Evolutionary conservation across 768 basidiomycete genomes (phyloP), one percentile per base, ranked within the genome.

Genomic region (Wakefieldia striispora): DNA sequence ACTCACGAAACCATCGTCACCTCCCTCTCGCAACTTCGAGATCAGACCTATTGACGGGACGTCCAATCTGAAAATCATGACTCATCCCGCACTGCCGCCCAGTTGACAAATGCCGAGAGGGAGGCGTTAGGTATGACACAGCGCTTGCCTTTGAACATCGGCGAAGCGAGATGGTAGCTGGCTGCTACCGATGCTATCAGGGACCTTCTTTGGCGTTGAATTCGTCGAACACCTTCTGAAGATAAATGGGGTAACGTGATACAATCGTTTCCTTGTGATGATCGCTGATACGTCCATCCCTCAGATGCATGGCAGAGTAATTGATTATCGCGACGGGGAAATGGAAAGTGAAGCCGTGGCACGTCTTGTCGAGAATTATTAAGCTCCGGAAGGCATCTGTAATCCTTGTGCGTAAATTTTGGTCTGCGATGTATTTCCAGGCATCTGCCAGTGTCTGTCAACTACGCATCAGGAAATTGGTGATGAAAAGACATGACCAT

Each of bases 21-120:
- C 74, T 0, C 69, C 72, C 0, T 73, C 75, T 21, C 74, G 80
- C 14, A 83, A 82, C 62, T 84, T 88, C 50, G 87, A 90, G 65
- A 55, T 86, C 41, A 76, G 75, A 50, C 70, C 72, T 16, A 50
- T 84, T 37, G 88, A 90, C 54, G 87, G 77, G 6, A 86, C 83
- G 3, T 75, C 83, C 0, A 83, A 78, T 60, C 67, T 78, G 58
- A 68, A 47, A 75, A 78, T 40, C 73, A 72, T 47, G 49, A 57
- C 6, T 67, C 65, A 0, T 47, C 60, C 0, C 54, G 43, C 48
- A 60, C 58, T 17, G 79, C 77, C 6, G 75, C 74, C 2, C 45
- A 69, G 48, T 68, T 86, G 66, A 74, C 67, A 8, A 72, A 62
- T 33, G 72, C 59, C 16, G 77, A 76, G 64, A 72, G 81, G 49